phyloP scores from a whole-genome alignment of 176 grass and related monocot species.

The Rhipidocladum racemiflorum region DNA sequence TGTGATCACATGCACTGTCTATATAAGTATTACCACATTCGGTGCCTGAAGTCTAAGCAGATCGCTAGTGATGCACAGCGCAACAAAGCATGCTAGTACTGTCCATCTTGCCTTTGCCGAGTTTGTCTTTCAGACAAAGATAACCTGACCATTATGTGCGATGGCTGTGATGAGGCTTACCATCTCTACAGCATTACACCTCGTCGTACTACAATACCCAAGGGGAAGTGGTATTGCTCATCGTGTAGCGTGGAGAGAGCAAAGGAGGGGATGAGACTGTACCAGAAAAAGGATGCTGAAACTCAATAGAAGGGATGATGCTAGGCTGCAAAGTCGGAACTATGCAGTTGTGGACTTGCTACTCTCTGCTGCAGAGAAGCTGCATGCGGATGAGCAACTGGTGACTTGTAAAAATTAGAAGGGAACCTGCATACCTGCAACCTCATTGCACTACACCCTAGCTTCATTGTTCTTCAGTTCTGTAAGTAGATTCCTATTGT shows the following conservation, averaged over 20 bases:
- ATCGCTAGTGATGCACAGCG: slow-evolving; percentile 46
- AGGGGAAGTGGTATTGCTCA: slow-evolving; percentile 77
- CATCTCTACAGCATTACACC: slow-evolving; percentile 87
- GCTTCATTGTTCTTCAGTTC: not conserved
- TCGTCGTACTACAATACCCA: slow-evolving; percentile 53
- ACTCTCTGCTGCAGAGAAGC: slow-evolving; percentile 58
- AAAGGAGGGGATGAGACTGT: slow-evolving; percentile 52
- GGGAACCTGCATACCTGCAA: not conserved
- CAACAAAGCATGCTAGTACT: slow-evolving; percentile 63
- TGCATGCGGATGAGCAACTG: slow-evolving; percentile 43
- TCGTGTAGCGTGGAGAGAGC: slow-evolving; percentile 51
- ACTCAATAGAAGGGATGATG: slow-evolving; percentile 41
- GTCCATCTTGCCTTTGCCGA: slow-evolving; percentile 85
- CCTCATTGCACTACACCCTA: not conserved
- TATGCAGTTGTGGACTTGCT: slow-evolving; percentile 58
- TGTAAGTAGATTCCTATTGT: slow-evolving; percentile 2
- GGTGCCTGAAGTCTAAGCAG: slow-evolving; percentile 61
- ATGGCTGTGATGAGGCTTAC: slow-evolving; percentile 78
- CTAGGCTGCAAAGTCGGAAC: slow-evolving; percentile 21
- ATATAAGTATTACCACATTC: slow-evolving; percentile 81
- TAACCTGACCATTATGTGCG: slow-evolving; percentile 71
- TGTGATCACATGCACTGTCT: slow-evolving; percentile 66
- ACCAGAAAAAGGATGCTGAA: slow-evolving; percentile 48
- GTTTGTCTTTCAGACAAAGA: slow-evolving; percentile 71
- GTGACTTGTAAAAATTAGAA: not conserved